A percentile compares a stretch with the other conserved stretches of the same genome.
Evolutionary conservation across 169 alveolate genomes (phyloP).

Genomic region (Plasmodium vinckei): DNA sequence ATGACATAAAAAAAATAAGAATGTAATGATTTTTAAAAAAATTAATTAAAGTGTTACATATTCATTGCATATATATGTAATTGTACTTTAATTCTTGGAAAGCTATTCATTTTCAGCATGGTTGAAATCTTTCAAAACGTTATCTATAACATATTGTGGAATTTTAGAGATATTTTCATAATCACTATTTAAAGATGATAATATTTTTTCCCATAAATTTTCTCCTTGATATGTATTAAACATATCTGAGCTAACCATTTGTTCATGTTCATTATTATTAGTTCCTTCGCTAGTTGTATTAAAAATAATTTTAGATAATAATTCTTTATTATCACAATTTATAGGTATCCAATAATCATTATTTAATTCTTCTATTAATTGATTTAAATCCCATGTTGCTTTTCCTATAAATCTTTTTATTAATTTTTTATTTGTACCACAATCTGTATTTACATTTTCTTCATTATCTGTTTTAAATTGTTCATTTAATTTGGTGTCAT

Average conservation of each 20-base stretch:
- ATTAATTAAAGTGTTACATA: no score
- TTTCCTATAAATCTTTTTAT: slow-evolving; percentile 67
- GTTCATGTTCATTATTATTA: not conserved
- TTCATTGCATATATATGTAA: no score
- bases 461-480: not conserved
- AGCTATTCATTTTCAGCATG: slow-evolving; percentile 26
- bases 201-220: slow-evolving; percentile 60
- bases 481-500: not conserved
- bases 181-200: slow-evolving; percentile 59
- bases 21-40: no score
- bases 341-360: slow-evolving; percentile 72
- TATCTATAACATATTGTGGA: slow-evolving; percentile 52
- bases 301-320: slow-evolving; percentile 57
- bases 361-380: slow-evolving; percentile 50
- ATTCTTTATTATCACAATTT: slow-evolving; percentile 48
- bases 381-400: slow-evolving; percentile 68
- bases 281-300: not conserved
- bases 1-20: no score
- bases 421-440: not conserved
- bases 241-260: no score
- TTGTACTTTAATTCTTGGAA: not conserved
- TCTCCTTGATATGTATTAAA: slow-evolving; percentile 39
- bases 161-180: slow-evolving; percentile 54
- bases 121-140: slow-evolving; percentile 51
- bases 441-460: not conserved